Percentiles rank a stretch among this genome's conserved stretches.
Evolutionary conservation across 257 asterid species (phyloP).

Genomic region (Verbena officinalis): DNA sequence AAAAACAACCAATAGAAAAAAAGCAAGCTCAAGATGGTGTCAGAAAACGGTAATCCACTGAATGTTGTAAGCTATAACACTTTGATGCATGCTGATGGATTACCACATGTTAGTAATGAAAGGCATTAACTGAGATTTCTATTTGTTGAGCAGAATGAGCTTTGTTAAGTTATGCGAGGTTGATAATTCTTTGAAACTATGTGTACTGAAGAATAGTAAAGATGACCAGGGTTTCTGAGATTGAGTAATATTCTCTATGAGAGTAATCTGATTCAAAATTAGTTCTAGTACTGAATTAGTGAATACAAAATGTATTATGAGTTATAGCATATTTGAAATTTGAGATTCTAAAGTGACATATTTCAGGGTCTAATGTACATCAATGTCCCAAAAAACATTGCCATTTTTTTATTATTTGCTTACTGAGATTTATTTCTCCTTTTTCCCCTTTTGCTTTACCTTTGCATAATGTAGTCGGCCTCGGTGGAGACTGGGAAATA

Average conservation of each 20-base stretch:
- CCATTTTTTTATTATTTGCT: slow-evolving; percentile 18
- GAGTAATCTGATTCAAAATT: slow-evolving; percentile 16
- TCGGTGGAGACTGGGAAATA: slow-evolving; percentile 96
- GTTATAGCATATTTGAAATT: slow-evolving; percentile 17
- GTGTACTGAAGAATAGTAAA: background rate
- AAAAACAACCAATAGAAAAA: slow-evolving; percentile 73
- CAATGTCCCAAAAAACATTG: background rate
- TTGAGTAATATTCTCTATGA: slow-evolving; percentile 4
- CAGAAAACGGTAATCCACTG: slow-evolving; percentile 56
- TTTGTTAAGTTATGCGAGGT: slow-evolving; percentile 22
- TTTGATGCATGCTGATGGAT: slow-evolving; percentile 16
- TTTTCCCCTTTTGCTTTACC: slow-evolving; percentile 12
- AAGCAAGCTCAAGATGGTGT: slow-evolving; percentile 70
- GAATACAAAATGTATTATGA: slow-evolving; percentile 1
- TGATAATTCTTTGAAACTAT: slow-evolving; percentile 6
- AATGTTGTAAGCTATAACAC: slow-evolving; percentile 2
- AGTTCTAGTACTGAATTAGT: background rate
- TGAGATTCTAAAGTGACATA: slow-evolving; percentile 10
- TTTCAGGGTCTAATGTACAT: slow-evolving; percentile 10
- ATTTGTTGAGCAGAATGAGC: slow-evolving; percentile 12
- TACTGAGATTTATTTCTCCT: slow-evolving; percentile 19
- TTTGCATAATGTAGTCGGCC: slow-evolving; percentile 61
- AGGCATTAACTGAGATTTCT: slow-evolving; percentile 2
- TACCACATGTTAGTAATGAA: slow-evolving; percentile 12
- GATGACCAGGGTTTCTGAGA: slow-evolving; percentile 15